These are phyloP conservation scores for Malassezia brasiliensis DNA, from an alignment of 1,284 basidiomycete genomes.

Conservation along the genomic window DNA sequence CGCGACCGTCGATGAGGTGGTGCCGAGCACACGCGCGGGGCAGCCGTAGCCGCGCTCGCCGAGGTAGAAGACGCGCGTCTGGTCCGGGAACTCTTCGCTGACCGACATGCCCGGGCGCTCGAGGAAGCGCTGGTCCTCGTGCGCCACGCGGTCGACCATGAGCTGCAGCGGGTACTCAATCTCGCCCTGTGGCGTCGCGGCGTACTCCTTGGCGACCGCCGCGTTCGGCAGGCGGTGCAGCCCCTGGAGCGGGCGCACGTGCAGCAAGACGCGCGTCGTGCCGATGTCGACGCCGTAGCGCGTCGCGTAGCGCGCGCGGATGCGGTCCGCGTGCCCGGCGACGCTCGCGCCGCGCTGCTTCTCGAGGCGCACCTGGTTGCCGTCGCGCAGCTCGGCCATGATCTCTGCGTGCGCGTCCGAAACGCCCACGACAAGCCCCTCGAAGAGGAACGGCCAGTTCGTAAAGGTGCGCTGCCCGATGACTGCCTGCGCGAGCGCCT, in stretches of 20 bases:
- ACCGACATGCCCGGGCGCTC: conserved; percentile 67
- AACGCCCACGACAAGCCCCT: conserved; percentile 75
- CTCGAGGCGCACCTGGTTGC: background rate
- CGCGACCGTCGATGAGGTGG: conserved; percentile 47
- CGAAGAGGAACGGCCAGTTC: conserved; percentile 88
- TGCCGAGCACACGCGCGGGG: conserved; percentile 77
- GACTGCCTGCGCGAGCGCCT: conserved; percentile 61
- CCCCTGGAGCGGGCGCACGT: conserved; percentile 54
- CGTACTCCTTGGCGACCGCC: conserved; percentile 89
- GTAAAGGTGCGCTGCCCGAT: conserved; percentile 56
- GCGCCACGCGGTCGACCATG: conserved; percentile 28
- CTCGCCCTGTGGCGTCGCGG: conserved; percentile 63
- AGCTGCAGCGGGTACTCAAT: conserved; percentile 63
- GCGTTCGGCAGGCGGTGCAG: conserved; percentile 78
- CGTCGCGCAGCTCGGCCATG: conserved; percentile 59
- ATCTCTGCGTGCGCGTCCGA: conserved; percentile 65
- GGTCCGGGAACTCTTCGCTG: conserved; percentile 77
- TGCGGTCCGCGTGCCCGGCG: background rate
- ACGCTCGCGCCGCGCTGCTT: background rate
- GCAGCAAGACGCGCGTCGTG: conserved; percentile 52
- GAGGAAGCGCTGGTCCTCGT: conserved; percentile 43
- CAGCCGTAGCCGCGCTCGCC: conserved; percentile 88
- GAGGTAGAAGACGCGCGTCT: conserved; percentile 87
- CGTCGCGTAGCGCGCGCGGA: conserved; percentile 64
- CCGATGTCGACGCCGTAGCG: conserved; percentile 77